Base-by-base conservation (phyloP, 306 rosid species). In the Prunus armeniaca region DNA sequence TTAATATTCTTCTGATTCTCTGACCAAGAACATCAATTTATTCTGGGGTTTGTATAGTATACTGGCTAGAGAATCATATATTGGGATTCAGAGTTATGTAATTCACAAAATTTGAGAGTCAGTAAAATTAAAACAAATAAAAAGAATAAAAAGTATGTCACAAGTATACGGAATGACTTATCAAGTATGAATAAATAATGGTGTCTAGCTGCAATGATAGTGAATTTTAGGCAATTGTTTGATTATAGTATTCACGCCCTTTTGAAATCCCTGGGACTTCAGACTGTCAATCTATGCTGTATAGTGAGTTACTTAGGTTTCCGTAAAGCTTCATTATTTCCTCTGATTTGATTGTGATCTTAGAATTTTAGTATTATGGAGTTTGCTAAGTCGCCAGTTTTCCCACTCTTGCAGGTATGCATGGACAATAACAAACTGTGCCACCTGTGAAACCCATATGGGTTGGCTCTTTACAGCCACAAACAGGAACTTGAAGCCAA, bases 401-500 rank as follows among this genome's bases (percentile, higher is more conserved):
- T 43, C 70, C 52, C 64, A 22, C 58, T 65, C 25, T 84, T 71
- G 80, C 89, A 95, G 98, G 80, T 95, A 92, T 84, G 92, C 97
- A 1, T 95, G 98, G 98, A 92, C 96, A 38, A 58, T 85, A 32
- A 81, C 97, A 12, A 72, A 52, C 47, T 95, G 98, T 79, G 87
- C 91, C 54, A 67, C 89, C 47, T 95, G 98, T 83, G 87, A 81
- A 83, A 78, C 85, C 69, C 90, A 81, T 62, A 77, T 95, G 88
- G 98, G 98, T 47, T 95, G 98, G 97, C 95, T 85, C 64, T 95
- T 89, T 71, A 89, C 97, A 10, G 91, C 97, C 78, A 90, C 91
- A 25, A 85, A 79, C 71, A 82, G 67, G 82, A 88, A 80, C 57
- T 80, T 95, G 84, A 95, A 74, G 83, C 98, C 98, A 9, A 81